A percentile compares a stretch with the other conserved stretches of the same genome.
Evolutionary conservation across 257 asterid genomes (phyloP).

Genomic region (Rehmannia glutinosa): DNA sequence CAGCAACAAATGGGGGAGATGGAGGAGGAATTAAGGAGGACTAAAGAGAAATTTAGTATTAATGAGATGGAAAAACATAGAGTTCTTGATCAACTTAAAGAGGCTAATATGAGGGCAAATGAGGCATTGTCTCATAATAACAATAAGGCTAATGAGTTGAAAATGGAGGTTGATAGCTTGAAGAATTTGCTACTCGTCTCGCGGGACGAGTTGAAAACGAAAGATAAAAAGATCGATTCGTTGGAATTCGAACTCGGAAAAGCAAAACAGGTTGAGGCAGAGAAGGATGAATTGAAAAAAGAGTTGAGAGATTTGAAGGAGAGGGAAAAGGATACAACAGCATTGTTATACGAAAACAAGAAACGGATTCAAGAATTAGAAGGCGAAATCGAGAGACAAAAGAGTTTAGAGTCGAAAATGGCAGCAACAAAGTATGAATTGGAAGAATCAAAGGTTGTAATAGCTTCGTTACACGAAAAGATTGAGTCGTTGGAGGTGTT

Average conservation of each 20-base stretch:
- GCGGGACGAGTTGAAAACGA: slow-evolving; percentile 38
- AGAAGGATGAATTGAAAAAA: slow-evolving; percentile 34
- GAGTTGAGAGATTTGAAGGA: slow-evolving; percentile 32
- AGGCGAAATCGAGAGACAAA: slow-evolving; percentile 33
- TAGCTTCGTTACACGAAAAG: slow-evolving; percentile 31
- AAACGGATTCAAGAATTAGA: slow-evolving; percentile 46
- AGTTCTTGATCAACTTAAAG: slow-evolving; percentile 38
- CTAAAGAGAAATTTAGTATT: slow-evolving; percentile 31
- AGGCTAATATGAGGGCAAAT: slow-evolving; percentile 25
- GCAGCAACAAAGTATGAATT: slow-evolving; percentile 39
- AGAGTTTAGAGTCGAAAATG: slow-evolving; percentile 32
- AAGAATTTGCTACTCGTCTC: slow-evolving; percentile 29
- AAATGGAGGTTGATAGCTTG: slow-evolving; percentile 38
- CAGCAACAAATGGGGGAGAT: slow-evolving; percentile 46
- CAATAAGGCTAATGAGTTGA: slow-evolving; percentile 19
- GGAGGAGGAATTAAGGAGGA: slow-evolving; percentile 48
- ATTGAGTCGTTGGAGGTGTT: slow-evolving; percentile 28
- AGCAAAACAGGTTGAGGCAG: slow-evolving; percentile 29
- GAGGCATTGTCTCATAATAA: slow-evolving; percentile 26
- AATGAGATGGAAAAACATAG: slow-evolving; percentile 33
- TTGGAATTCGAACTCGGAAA: slow-evolving; percentile 40
- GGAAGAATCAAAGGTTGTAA: slow-evolving; percentile 49
- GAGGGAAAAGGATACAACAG: slow-evolving; percentile 23
- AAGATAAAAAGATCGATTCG: slow-evolving; percentile 36
- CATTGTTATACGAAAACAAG: slow-evolving; percentile 19